Percentiles rank a stretch among this genome's conserved stretches.
These are phyloP conservation scores for Penicillium aurantiogriseum DNA, from an alignment of 2,329 filamentous ascomycete species.

Conservation along the genomic window DNA sequence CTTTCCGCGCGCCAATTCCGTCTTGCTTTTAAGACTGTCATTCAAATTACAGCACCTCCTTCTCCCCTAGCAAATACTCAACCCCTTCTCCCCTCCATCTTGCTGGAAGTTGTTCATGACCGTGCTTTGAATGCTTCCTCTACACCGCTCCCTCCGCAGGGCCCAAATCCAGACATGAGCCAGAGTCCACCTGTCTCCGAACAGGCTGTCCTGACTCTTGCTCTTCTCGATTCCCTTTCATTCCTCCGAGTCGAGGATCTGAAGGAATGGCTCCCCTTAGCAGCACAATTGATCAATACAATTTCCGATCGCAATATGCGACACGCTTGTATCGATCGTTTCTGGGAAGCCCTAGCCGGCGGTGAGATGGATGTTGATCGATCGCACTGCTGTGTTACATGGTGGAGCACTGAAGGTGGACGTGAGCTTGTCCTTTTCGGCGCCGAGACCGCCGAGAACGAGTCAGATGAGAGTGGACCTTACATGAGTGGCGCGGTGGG, in stretches of 20 bases:
- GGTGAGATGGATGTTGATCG: slow-evolving; percentile 89
- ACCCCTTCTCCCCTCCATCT: slow-evolving; percentile 72
- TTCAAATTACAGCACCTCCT: slow-evolving; percentile 78
- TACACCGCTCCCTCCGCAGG: slow-evolving; percentile 46
- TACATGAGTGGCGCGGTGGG: slow-evolving; percentile 59
- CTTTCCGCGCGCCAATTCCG: slow-evolving; percentile 84
- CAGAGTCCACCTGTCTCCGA: slow-evolving; percentile 57
- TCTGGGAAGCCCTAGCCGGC: slow-evolving; percentile 75
- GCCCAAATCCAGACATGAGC: slow-evolving; percentile 34
- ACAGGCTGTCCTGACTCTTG: slow-evolving; percentile 72
- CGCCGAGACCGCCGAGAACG: slow-evolving; percentile 18
- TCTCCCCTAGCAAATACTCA: slow-evolving; percentile 70
- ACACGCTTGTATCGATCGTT: slow-evolving; percentile 64
- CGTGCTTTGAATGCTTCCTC: slow-evolving; percentile 59
- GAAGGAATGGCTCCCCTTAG: slow-evolving; percentile 76
- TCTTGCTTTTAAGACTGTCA: slow-evolving; percentile 79
- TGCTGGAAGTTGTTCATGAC: slow-evolving; percentile 74
- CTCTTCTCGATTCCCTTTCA: slow-evolving; percentile 75
- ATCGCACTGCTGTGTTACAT: slow-evolving; percentile 72
- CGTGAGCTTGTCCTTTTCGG: slow-evolving; percentile 56
- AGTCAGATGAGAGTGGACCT: slow-evolving; percentile 31
- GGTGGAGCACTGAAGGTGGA: slow-evolving; percentile 74
- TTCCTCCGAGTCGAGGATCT: slow-evolving; percentile 68
- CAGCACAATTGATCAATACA: slow-evolving; percentile 64
- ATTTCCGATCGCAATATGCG: slow-evolving; percentile 63